Base-by-base conservation (phyloP, 2,329 filamentous ascomycete genomes). In the Hirsutella rhossiliensis region DNA sequence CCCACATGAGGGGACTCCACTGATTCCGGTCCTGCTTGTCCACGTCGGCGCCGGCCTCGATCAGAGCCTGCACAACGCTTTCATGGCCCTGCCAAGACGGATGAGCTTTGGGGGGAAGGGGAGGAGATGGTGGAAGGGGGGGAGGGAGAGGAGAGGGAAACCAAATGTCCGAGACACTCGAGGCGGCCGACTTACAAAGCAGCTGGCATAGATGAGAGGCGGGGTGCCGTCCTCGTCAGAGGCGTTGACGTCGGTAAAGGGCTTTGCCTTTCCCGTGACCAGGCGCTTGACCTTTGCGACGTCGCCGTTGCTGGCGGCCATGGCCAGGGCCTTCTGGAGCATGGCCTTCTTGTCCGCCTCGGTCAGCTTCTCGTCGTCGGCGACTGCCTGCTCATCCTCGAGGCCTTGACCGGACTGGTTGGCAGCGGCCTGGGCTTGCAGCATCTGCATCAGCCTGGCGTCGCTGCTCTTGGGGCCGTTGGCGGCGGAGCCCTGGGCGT, bases 1-100 rank as follows among this genome's bases (percentile, higher is more conserved):
- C 90, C 92, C 92, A 98, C 89, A 98, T 98, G 48, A 98, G 72
- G 13, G 92, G 86, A 56, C 87, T 97, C 92, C 92, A 98, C 58
- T 94, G 84, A 59, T 97, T 97, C 50, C 83, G 85, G 60, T 98
- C 92, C 63, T 97, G 90, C 55, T 83, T 83, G 65, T 98, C 88
- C 43, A 97, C 88, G 55, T 87, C 78, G 34, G 84, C 90, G 20
- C 90, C 89, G 11, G 87, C 87, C 47, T 87, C 78, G 43, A 98
- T 78, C 42, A 98, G 75, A 32, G 83, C 79, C 47, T 83, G 76
- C 20, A 97, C 92, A 4, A 95, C 89, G 40, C 82, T 76, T 63
- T 94, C 86, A 61, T 98, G 92, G 34, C 92, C 86, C 83, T 87
- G 50, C 12, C 23, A 18, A 36, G 13, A 36, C 34, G 34, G n/a